Base-by-base conservation (phyloP, 352 stramenopile species). In the Phytophthora pinifolia region DNA sequence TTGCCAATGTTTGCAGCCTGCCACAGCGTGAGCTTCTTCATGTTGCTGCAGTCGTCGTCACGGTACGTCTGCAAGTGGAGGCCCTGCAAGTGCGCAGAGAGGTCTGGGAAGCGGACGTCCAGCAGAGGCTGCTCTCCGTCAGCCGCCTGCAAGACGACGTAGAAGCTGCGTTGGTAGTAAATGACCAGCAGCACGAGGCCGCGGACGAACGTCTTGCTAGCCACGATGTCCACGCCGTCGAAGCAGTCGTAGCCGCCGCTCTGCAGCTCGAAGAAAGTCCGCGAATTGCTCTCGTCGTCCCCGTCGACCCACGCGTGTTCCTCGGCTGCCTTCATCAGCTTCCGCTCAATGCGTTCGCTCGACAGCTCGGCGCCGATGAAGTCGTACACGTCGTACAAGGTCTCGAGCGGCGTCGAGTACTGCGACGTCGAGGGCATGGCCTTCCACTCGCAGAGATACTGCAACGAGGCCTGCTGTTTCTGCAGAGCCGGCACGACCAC, bases 211-310 rank as follows among this genome's bases (percentile, higher is more conserved):
- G 82, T 96, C 59, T 94, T 94, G 74, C 78, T 92, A 13, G 84
- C 86, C n/a, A 91, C 80, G 29, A 94, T 66, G 41, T 96, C 86
- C 12, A 96, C 67, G 27, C 77, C 85, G 53, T 92, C 85, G 46
- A 93, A 92, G 59, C 83, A 91, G 31, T 92, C 76, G 46, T 89
- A 92, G n/a, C 82, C 83, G 27, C 86, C 79, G 34, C 79, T 92
- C 45, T 96, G 73, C n/a, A 98, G 63, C 68, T 98, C 93, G 57
- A 98, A 98, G 67, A 98, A 98, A 31, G 92, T 89, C 39, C 83
- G 84, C 0, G 46, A 41, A 20, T 41, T 48, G 7, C 37, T 36
- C 2, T 62, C 61, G 15, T 61, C 43, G 30, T 98, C 90, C 30
- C 87, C 76, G 46, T 98, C 89, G 15, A 98, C 90, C 94, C 93